A percentile compares a stretch with the other conserved stretches of the same genome.
Evolutionary conservation across 441 rosid species (phyloP).

Genomic region (Aquilaria agallochum): DNA sequence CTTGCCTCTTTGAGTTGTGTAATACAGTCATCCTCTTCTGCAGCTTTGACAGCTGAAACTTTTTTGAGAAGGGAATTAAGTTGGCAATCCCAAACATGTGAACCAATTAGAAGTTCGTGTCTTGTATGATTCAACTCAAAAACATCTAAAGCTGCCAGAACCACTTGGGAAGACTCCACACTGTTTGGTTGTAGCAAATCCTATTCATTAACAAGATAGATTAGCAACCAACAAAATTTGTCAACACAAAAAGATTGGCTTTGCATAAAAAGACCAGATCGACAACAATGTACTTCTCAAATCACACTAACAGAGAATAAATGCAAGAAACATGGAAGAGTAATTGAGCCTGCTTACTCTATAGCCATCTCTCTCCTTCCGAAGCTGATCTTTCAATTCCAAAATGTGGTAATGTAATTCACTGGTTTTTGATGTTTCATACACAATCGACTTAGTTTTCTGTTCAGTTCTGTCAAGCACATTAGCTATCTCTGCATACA

Average conservation of each 20-base stretch:
- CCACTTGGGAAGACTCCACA: slow-evolving; percentile 34
- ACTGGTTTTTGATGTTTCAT: slow-evolving; percentile 37
- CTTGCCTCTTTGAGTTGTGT: slow-evolving; percentile 25
- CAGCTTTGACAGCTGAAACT: slow-evolving; percentile 30
- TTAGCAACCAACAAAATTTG: slow-evolving; percentile 12
- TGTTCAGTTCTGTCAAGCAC: slow-evolving; percentile 58
- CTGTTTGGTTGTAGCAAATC: slow-evolving; percentile 44
- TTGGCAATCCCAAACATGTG: slow-evolving; percentile 77
- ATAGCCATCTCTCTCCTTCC: slow-evolving; percentile 61
- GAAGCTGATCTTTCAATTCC: slow-evolving; percentile 62
- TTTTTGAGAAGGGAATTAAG: slow-evolving; percentile 60
- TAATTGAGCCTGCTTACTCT: slow-evolving; percentile 41
- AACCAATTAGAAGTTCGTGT: slow-evolving; percentile 59
- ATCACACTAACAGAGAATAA: background rate
- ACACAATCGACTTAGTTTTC: slow-evolving; percentile 42
- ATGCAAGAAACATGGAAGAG: slow-evolving; percentile 8
- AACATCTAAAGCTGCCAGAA: slow-evolving; percentile 50
- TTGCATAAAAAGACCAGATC: too few relatives aligned
- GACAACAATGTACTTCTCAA: too few relatives aligned
- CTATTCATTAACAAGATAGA: slow-evolving; percentile 29
- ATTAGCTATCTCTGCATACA: slow-evolving; percentile 60
- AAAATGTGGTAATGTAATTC: slow-evolving; percentile 45
- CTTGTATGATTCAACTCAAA: slow-evolving; percentile 71
- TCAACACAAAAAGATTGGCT: background rate
- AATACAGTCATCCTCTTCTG: slow-evolving; percentile 26